These are phyloP conservation scores for Eudorina sp. DNA, from an alignment of 139 green algal genomes.

Conservation along the genomic window DNA sequence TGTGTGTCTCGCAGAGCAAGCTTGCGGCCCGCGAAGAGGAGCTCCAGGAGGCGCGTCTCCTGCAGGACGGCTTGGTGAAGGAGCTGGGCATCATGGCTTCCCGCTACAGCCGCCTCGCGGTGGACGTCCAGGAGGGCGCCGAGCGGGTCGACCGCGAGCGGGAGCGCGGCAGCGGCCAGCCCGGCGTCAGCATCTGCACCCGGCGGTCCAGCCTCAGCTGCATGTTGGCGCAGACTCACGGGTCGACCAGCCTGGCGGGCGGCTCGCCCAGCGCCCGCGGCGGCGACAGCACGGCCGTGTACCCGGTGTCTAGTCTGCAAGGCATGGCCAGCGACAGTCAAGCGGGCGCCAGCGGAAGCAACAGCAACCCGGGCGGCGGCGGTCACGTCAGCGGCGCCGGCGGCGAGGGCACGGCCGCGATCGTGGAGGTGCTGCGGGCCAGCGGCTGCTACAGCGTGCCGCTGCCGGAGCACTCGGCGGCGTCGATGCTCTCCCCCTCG, in stretches of 20 bases:
- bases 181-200: not conserved
- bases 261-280: not conserved
- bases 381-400: not conserved
- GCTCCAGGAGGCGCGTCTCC: slow-evolving; percentile 41
- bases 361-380: not conserved
- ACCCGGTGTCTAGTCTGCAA: not conserved
- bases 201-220: slow-evolving; percentile 5
- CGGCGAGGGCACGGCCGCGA: not conserved
- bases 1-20: slow-evolving; percentile 33
- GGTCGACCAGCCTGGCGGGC: not conserved
- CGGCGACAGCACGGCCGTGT: not conserved
- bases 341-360: not conserved
- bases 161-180: not conserved
- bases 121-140: slow-evolving; percentile 30
- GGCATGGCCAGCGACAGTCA: not conserved
- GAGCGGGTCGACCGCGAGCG: not conserved
- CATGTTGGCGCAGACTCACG: not conserved
- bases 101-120: slow-evolving; percentile 45
- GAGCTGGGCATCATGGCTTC: slow-evolving; percentile 67
- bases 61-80: slow-evolving; percentile 64
- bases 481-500: not conserved
- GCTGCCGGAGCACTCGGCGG: not conserved
- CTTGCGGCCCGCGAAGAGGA: slow-evolving; percentile 53
- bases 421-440: not conserved
- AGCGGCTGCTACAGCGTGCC: slow-evolving; percentile 35